A percentile compares a stretch with the other conserved stretches of the same genome.
Evolutionary conservation across 2,329 filamentous ascomycete species (phyloP).

Genomic region (Hypoxylon rubiginosum): DNA sequence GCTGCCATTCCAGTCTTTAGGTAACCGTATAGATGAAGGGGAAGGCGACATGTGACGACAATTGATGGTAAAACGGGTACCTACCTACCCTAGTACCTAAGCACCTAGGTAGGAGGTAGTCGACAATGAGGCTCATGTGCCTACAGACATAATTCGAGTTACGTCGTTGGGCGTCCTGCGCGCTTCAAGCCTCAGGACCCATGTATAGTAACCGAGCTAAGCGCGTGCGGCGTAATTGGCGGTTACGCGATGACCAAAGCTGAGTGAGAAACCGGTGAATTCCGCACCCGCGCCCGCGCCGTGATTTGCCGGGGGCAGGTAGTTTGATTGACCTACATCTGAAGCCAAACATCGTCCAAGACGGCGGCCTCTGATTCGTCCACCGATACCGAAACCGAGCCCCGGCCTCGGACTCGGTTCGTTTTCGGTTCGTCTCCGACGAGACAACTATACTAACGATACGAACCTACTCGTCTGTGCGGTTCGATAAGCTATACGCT

Average conservation of each 20-base stretch:
- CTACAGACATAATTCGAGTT: neutral
- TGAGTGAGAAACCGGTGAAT: slow-evolving; percentile 17
- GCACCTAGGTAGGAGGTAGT: no score
- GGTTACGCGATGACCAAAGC: slow-evolving; percentile 17
- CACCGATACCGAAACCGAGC: slow-evolving; percentile 17
- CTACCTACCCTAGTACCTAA: no score
- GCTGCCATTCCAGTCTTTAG: slow-evolving; percentile 17
- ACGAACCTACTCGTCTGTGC: slow-evolving; percentile 48
- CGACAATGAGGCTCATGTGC: slow-evolving; percentile 31
- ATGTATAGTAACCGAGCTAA: slow-evolving; percentile 43
- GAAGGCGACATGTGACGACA: slow-evolving; percentile 2
- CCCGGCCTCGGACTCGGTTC: slow-evolving; percentile 41
- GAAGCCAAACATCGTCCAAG: slow-evolving; percentile 42
- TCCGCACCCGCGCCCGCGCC: slow-evolving; percentile 20
- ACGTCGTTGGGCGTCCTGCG: slow-evolving; percentile 25
- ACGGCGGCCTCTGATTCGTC: slow-evolving; percentile 27
- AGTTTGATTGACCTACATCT: slow-evolving; percentile 29
- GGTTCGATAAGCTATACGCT: slow-evolving; percentile 46
- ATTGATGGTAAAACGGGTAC: slow-evolving; percentile 24
- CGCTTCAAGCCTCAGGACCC: slow-evolving; percentile 31
- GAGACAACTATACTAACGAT: slow-evolving; percentile 42
- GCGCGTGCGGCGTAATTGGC: slow-evolving; percentile 34
- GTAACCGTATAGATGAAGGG: slow-evolving; percentile 17
- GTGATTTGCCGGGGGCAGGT: slow-evolving; percentile 12
- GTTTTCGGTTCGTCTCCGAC: slow-evolving; percentile 37